Percentiles rank a stretch among this genome's conserved stretches.
These are phyloP conservation scores for Forsythia suspensa DNA, from an alignment of 257 asterid genomes.

Conservation along the genomic window DNA sequence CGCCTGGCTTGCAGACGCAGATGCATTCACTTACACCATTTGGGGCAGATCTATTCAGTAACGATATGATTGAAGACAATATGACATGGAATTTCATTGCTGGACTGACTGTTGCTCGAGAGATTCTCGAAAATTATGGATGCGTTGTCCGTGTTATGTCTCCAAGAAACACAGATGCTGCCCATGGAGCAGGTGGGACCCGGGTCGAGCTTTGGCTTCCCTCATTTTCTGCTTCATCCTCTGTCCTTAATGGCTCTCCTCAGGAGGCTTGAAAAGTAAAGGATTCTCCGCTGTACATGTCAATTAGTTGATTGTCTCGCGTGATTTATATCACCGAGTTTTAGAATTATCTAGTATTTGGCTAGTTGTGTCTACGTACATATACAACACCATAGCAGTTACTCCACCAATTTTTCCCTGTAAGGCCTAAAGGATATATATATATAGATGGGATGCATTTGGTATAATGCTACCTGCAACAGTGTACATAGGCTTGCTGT, in stretches of 20 bases:
- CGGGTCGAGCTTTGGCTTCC: slow-evolving; percentile 95
- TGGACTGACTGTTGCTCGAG: slow-evolving; percentile 90
- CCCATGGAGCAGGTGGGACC: slow-evolving; percentile 75
- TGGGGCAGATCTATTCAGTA: slow-evolving; percentile 66
- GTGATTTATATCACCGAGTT: not conserved
- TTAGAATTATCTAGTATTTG: not conserved
- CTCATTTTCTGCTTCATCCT: slow-evolving; percentile 43
- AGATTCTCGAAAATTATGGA: slow-evolving; percentile 87
- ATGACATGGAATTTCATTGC: slow-evolving; percentile 95
- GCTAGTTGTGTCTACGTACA: slow-evolving; percentile 16
- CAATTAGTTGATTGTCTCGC: not conserved
- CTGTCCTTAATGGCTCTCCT: slow-evolving; percentile 29
- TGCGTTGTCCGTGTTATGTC: slow-evolving; percentile 81
- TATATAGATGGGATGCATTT: not conserved
- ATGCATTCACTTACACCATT: slow-evolving; percentile 84
- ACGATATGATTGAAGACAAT: slow-evolving; percentile 70
- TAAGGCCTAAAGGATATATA: not conserved
- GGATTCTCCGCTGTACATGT: slow-evolving; percentile 6
- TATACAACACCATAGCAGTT: not conserved
- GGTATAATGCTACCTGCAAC: not conserved
- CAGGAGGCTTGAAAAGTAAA: slow-evolving; percentile 28
- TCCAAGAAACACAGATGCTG: slow-evolving; percentile 56
- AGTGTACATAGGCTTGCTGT: too few species aligned
- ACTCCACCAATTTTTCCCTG: not conserved
- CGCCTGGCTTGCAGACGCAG: slow-evolving; percentile 70